Conservation (phyloP, 2,329 filamentous ascomycete species). For the Fusarium sp. region DNA sequence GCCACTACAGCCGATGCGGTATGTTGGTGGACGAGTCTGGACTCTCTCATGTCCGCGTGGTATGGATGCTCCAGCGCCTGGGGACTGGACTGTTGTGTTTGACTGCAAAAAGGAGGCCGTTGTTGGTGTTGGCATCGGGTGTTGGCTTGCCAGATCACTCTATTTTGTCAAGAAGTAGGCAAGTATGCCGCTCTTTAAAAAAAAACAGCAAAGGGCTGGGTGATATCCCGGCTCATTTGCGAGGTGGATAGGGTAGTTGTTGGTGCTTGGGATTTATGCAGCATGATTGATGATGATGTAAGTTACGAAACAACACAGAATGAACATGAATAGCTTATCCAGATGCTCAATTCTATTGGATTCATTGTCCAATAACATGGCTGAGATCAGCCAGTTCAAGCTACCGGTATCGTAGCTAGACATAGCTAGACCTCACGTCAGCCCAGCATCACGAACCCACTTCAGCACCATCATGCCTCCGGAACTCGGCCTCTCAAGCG, state of each 20-base stretch:
- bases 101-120: neutral
- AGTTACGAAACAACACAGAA: neutral
- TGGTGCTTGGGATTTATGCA: neutral
- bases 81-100: conserved; percentile 31
- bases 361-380: neutral
- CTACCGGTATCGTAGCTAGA: neutral
- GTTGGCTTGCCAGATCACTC: conserved; percentile 26
- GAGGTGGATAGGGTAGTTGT: neutral
- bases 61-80: conserved; percentile 33
- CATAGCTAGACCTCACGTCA: neutral
- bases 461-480: neutral
- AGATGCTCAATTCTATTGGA: too few species aligned
- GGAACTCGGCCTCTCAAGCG: neutral
- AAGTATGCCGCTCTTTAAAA: neutral
- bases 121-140: conserved; percentile 15
- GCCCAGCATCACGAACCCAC: neutral
- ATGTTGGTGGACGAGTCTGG: conserved; percentile 24
- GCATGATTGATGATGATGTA: neutral
- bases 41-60: conserved; percentile 23
- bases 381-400: neutral
- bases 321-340: neutral
- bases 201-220: neutral
- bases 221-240: neutral
- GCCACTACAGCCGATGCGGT: conserved; percentile 25
- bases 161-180: conserved; percentile 18